A percentile compares a stretch with the other conserved stretches of the same genome.
Conservation (phyloP, 192 early-diverging fungal species). For the Coemansia sp. region DNA sequence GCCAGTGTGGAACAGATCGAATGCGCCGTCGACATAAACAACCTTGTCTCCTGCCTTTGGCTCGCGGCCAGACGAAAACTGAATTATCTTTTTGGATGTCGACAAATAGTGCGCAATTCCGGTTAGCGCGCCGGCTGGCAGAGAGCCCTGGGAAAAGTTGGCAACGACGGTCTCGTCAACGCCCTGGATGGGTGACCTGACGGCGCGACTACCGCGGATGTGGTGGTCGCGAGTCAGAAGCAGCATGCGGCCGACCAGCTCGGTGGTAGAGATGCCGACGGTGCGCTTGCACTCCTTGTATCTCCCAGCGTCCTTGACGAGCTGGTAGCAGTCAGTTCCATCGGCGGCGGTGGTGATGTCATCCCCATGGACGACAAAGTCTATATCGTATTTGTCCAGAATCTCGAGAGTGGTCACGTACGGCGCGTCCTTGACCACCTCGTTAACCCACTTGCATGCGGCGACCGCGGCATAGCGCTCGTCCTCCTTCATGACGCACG, state of each 20-base stretch:
- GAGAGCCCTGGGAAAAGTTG: constrained; percentile 44
- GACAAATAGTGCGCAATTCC: constrained; percentile 85
- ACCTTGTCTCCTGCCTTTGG: constrained; percentile 74
- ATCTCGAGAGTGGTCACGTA: constrained; percentile 86
- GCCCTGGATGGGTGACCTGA: constrained; percentile 60
- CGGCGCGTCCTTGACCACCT: constrained; percentile 88
- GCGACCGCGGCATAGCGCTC: constrained; percentile 95
- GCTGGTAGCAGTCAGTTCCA: constrained; percentile 94
- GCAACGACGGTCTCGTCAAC: constrained; percentile 41
- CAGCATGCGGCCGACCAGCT: constrained; percentile 94
- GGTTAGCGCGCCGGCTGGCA: constrained; percentile 45
- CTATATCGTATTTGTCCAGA: constrained; percentile 82
- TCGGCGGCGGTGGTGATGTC: constrained; percentile 96
- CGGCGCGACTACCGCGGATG: constrained; percentile 56
- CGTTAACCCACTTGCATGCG: constrained; percentile 96
- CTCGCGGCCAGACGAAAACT: constrained; percentile 82
- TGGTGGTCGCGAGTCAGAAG: constrained; percentile 88
- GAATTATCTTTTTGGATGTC: constrained; percentile 80
- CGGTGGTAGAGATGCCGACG: constrained; percentile 93
- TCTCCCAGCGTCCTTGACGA: constrained; percentile 89
- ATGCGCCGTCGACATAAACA: constrained; percentile 94
- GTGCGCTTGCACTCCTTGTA: constrained; percentile 97
- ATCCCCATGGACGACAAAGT: constrained; percentile 96
- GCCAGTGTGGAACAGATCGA: constrained; percentile 95
- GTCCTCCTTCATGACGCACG: constrained; percentile 93